phyloP scores from a whole-genome alignment of 306 rosid species.

The Luffa acutangula region DNA sequence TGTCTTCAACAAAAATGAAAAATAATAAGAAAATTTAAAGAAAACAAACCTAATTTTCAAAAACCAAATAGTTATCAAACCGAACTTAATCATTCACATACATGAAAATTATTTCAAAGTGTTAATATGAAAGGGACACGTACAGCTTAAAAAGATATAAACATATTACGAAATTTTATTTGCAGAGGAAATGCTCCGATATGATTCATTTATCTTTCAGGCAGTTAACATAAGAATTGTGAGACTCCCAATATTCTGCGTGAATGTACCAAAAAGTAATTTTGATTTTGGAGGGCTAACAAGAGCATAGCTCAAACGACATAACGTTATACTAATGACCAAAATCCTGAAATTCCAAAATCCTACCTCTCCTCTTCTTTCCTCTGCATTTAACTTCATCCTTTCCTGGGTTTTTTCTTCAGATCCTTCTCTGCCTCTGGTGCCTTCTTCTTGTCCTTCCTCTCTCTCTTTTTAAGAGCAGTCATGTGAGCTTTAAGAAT shows the following conservation, averaged over 20 bases:
- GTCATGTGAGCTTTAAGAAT: slow-evolving; percentile 97
- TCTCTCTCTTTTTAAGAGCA: slow-evolving; percentile 87
- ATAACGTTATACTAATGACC: too few relatives aligned
- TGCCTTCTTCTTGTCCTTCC: slow-evolving; percentile 87
- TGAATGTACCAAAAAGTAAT: not conserved
- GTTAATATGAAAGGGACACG: not conserved
- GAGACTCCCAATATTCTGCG: not conserved
- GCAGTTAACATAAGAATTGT: not conserved
- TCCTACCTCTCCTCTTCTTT: not conserved
- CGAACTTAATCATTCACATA: too few relatives aligned
- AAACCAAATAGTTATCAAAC: too few relatives aligned
- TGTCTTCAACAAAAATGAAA: too few relatives aligned
- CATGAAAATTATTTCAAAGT: too few relatives aligned
- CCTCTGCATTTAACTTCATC: slow-evolving; percentile 12
- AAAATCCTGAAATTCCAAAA: not conserved
- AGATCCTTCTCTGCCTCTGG: slow-evolving; percentile 43
- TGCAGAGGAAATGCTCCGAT: not conserved
- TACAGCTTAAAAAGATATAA: not conserved
- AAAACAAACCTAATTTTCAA: too few relatives aligned
- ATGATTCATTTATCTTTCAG: not conserved
- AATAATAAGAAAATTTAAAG: too few relatives aligned
- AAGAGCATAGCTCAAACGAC: too few relatives aligned
- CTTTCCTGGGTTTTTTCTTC: slow-evolving; percentile 41
- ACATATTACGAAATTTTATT: not conserved
- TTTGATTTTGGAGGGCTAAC: not conserved